Evolutionary conservation across 2,329 filamentous ascomycete species (phyloP), one percentile per base, ranked within the genome.

Genomic region (Sporothrix phasma): DNA sequence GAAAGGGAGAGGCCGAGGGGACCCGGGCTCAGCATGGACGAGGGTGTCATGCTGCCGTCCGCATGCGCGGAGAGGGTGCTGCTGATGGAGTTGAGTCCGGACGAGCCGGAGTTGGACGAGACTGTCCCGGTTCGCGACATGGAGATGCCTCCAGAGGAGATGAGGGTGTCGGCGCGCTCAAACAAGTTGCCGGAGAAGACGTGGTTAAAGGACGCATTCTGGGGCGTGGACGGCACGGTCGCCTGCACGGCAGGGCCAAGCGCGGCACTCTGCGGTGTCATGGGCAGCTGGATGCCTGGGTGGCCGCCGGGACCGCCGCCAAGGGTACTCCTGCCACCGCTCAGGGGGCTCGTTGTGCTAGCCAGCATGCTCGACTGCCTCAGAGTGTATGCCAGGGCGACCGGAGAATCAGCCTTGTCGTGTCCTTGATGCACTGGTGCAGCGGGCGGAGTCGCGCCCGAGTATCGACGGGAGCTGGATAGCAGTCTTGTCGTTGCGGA

Each of bases 161-260:
- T 81, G 53, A 85, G 74, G 6, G 82, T 77, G 62, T 85, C 83
- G 0, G 83, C 83, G 19, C 83, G 76, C 69, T 85, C 81, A 71
- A 85, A 85, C n/a, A 85, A 81, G 67, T 83, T 79, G 11, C 83
- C 81, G 1, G 78, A 76, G 66, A 86, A 84, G 1, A 80, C 78
- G 17, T 76, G 75, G 7, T 79, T 78, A 70, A 86, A 85, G 0
- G 81, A 82, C 2, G 76, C 80, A 66, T 78, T 83, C 71, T 84
- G 80, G 10, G 85, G 85, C 0, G 85, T 90, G 2, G 83, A 89
- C 3, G 90, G 89, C 11, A 96, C 87, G 0, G 91, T 97, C 0
- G 92, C 92, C 75, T 96, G 92, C 63, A 92, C 90, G 22, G 92
- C 92, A 5, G 92, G 91, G 0, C 92, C 93, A 5, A 97, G 80